A percentile compares a stretch with the other conserved stretches of the same genome.
Evolutionary conservation across 257 asterid genomes (phyloP).

Genomic region (Plantago major): DNA sequence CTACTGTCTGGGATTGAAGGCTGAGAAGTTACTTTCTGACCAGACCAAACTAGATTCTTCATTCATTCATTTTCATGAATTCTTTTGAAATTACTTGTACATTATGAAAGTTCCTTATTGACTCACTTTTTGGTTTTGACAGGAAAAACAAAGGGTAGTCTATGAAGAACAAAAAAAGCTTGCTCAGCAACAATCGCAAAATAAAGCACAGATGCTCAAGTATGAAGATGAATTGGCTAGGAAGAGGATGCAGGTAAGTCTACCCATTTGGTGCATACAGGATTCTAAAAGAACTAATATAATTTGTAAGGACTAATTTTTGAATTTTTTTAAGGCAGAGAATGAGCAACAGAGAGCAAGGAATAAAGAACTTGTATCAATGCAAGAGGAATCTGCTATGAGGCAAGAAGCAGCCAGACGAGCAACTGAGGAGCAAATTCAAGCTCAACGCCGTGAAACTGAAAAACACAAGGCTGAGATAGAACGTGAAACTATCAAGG

Average conservation of each 20-base stretch:
- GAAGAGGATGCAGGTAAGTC: slow-evolving; percentile 87
- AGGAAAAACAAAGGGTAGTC: slow-evolving; percentile 77
- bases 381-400: slow-evolving; percentile 94
- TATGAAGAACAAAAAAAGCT: slow-evolving; percentile 83
- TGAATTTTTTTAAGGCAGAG: slow-evolving; percentile 56
- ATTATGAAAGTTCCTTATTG: background rate
- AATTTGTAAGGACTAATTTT: slow-evolving; percentile 11
- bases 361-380: slow-evolving; percentile 85
- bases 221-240: slow-evolving; percentile 90
- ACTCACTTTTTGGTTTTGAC: slow-evolving; percentile 28
- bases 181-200: slow-evolving; percentile 80
- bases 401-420: slow-evolving; percentile 91
- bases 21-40: too few species aligned
- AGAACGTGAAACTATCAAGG: slow-evolving; percentile 83
- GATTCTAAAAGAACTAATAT: slow-evolving; percentile 6
- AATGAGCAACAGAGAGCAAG: slow-evolving; percentile 82
- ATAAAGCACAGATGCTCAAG: slow-evolving; percentile 78
- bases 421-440: slow-evolving; percentile 96
- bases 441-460: slow-evolving; percentile 87
- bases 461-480: slow-evolving; percentile 81
- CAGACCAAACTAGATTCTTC: too few species aligned
- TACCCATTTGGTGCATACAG: slow-evolving; percentile 14
- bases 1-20: too few species aligned
- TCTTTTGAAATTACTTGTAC: background rate
- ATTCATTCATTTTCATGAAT: background rate